Conservation (phyloP, 2,329 filamentous ascomycete species). For the Phaeosphaeria sp. region DNA sequence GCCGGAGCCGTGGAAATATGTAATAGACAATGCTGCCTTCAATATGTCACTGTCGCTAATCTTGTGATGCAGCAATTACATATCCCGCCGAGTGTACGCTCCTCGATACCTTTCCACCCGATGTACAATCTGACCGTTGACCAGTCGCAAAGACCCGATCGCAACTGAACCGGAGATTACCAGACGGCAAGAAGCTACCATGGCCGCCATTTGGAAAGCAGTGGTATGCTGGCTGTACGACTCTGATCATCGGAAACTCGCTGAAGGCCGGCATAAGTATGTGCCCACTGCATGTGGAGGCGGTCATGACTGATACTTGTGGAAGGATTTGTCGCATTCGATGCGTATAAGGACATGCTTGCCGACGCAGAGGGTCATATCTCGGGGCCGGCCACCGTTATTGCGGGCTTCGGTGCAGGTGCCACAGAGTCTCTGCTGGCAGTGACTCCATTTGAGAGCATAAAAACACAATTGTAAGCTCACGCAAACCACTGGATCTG, state of each 20-base stretch:
- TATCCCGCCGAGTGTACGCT: constrained; percentile 88
- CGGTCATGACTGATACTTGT: constrained; percentile 6
- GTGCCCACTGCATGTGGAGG: constrained; percentile 43
- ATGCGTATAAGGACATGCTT: constrained; percentile 86
- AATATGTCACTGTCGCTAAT: constrained; percentile 24
- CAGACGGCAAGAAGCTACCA: constrained; percentile 84
- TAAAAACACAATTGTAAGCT: constrained; percentile 84
- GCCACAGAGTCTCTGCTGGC: constrained; percentile 92
- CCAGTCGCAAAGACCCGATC: constrained; percentile 91
- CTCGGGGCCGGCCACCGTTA: constrained; percentile 86
- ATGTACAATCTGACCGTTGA: constrained; percentile 16
- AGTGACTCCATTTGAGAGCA: constrained; percentile 96
- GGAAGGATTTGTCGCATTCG: constrained; percentile 89
- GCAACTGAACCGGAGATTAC: constrained; percentile 86
- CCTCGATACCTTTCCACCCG: background rate
- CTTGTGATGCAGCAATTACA: constrained; percentile 71
- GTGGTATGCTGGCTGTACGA: constrained; percentile 99
- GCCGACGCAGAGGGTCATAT: constrained; percentile 86
- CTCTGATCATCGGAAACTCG: constrained; percentile 94
- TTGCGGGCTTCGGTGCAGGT: constrained; percentile 92
- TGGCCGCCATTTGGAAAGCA: constrained; percentile 93
- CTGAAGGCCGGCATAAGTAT: constrained; percentile 92
- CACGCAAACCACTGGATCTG: constrained; percentile 3
- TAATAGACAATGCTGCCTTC: constrained; percentile 49
- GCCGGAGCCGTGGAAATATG: constrained; percentile 94